Percentiles rank a stretch among this genome's conserved stretches.
Evolutionary conservation across 164 flowering plant genomes (phyloP).

Genomic region (Magnolia kwangsiensis): DNA sequence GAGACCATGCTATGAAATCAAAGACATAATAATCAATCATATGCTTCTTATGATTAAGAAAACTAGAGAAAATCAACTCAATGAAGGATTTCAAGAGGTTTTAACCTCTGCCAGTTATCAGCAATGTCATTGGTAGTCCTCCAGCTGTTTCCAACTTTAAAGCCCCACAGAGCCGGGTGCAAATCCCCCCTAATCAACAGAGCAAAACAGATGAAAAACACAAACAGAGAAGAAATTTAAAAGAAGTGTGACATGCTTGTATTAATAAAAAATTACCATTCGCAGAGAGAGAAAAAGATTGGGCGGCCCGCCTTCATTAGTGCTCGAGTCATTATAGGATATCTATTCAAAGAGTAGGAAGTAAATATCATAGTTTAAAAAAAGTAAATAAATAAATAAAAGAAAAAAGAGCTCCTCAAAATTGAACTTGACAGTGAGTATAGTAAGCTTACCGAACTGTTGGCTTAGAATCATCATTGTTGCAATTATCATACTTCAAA

Average conservation of each 20-base stretch:
- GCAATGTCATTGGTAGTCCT: constrained; percentile 64
- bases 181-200: constrained; percentile 47
- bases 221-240: background rate
- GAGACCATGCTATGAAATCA: constrained; percentile 52
- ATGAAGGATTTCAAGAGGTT: background rate
- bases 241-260: background rate
- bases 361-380: background rate
- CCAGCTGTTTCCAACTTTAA: constrained; percentile 64
- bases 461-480: constrained; percentile 34
- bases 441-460: constrained; percentile 27
- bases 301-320: constrained; percentile 54
- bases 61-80: background rate
- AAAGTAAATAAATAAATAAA: background rate
- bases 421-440: background rate
- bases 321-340: constrained; percentile 62
- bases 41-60: background rate
- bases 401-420: background rate
- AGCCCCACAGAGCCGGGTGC: constrained; percentile 70
- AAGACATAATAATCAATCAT: constrained; percentile 1
- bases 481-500: constrained; percentile 58
- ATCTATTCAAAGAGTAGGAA: constrained; percentile 25
- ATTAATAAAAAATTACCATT: constrained; percentile 41
- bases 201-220: background rate
- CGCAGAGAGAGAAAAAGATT: constrained; percentile 66
- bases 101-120: constrained; percentile 56